These are phyloP conservation scores for Neofusicoccum cordaticola DNA, from an alignment of 2,329 filamentous ascomycete species.

Conservation along the genomic window DNA sequence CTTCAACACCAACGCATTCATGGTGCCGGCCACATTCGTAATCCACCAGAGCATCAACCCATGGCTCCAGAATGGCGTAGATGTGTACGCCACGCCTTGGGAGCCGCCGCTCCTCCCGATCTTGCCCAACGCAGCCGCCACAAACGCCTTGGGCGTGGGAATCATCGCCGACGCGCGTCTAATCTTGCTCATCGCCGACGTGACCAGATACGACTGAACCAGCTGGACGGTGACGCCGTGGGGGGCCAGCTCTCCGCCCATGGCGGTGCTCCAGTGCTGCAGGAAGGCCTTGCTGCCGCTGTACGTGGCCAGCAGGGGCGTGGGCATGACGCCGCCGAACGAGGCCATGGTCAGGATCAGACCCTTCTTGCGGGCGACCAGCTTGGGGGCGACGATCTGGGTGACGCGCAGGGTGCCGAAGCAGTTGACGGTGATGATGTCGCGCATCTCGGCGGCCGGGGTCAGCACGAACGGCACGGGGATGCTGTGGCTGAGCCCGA, in stretches of 20 bases:
- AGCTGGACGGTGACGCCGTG: constrained; percentile 87
- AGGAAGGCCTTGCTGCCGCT: constrained; percentile 97
- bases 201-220: constrained; percentile 88
- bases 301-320: constrained; percentile 90
- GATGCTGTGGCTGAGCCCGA: constrained; percentile 90
- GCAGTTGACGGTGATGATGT: constrained; percentile 96
- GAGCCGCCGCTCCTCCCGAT: constrained; percentile 75
- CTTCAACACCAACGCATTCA: constrained; percentile 55
- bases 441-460: constrained; percentile 71
- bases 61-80: constrained; percentile 92
- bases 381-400: constrained; percentile 76
- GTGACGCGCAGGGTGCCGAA: constrained; percentile 85
- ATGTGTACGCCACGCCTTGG: constrained; percentile 76
- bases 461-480: constrained; percentile 87
- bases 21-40: constrained; percentile 57
- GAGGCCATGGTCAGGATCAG: constrained; percentile 97
- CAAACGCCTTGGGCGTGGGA: constrained; percentile 79
- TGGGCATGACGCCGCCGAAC: constrained; percentile 88
- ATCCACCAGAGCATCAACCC: constrained; percentile 83
- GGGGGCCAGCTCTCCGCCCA: constrained; percentile 77
- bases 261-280: constrained; percentile 88
- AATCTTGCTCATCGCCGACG: constrained; percentile 96
- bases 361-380: constrained; percentile 79
- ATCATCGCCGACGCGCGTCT: constrained; percentile 73
- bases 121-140: constrained; percentile 73